Evolutionary conservation across 2,329 filamentous ascomycete species (phyloP).

Genomic region (Fusarium lateritium): DNA sequence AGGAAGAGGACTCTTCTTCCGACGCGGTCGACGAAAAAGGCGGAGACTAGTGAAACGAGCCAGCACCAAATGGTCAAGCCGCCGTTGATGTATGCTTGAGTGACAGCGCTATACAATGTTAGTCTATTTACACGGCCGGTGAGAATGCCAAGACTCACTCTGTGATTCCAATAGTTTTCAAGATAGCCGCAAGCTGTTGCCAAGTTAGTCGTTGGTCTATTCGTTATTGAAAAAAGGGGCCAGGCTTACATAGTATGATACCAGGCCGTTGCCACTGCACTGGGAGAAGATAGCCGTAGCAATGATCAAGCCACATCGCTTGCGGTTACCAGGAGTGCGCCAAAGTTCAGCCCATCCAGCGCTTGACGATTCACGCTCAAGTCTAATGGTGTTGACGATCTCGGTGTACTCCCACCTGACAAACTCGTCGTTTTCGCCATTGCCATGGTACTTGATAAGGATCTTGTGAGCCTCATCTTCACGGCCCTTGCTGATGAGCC

Average conservation of each 20-base stretch:
- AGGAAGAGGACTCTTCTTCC: slow-evolving; percentile 44
- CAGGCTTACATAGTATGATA: slow-evolving; percentile 43
- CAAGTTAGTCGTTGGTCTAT: background rate
- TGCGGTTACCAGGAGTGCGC: slow-evolving; percentile 43
- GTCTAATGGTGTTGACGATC: slow-evolving; percentile 40
- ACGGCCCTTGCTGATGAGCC: slow-evolving; percentile 43
- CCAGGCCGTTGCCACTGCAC: slow-evolving; percentile 45
- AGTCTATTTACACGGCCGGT: accelerated
- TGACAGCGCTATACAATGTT: slow-evolving; percentile 28
- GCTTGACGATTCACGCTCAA: slow-evolving; percentile 31
- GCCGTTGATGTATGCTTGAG: slow-evolving; percentile 46
- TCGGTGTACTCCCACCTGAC: slow-evolving; percentile 41
- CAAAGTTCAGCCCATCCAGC: slow-evolving; percentile 41
- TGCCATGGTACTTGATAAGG: slow-evolving; percentile 45
- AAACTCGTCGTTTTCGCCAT: slow-evolving; percentile 34
- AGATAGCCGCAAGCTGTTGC: slow-evolving; percentile 38
- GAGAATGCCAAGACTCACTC: slow-evolving; percentile 12
- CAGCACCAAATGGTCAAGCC: slow-evolving; percentile 47
- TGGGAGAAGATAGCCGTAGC: slow-evolving; percentile 43
- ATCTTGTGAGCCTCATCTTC: slow-evolving; percentile 42
- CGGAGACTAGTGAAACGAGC: slow-evolving; percentile 42
- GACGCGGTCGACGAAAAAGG: slow-evolving; percentile 47
- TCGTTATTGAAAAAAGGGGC: accelerated
- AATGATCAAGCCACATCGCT: slow-evolving; percentile 43
- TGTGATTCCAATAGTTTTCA: slow-evolving; percentile 44